A percentile compares a stretch with the other conserved stretches of the same genome.
Conservation (phyloP, 2,329 filamentous ascomycete genomes). For the Xylaria arbuscula region DNA sequence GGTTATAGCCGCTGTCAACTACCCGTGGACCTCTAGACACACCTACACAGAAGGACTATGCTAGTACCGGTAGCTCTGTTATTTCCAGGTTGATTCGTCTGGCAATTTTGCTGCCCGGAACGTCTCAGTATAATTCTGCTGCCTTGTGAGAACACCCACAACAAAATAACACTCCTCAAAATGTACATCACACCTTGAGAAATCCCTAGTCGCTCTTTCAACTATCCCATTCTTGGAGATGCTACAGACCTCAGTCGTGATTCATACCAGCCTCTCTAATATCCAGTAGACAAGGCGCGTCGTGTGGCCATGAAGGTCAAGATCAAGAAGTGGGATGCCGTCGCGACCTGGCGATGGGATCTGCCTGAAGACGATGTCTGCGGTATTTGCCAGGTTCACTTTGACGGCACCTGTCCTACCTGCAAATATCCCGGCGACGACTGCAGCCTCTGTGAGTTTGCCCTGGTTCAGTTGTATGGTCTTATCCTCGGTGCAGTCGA, state of each 20-base stretch:
- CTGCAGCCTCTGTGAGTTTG: constrained; percentile 81
- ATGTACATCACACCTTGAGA: neutral
- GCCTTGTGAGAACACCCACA: too few relatives aligned
- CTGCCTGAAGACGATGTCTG: constrained; percentile 97
- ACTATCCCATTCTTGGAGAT: neutral
- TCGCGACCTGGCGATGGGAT: constrained; percentile 98
- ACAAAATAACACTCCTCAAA: constrained; percentile 4
- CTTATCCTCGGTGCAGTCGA: constrained; percentile 3
- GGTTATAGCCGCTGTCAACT: neutral
- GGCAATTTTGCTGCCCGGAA: neutral
- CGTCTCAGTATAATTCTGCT: too few relatives aligned
- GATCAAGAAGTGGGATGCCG: constrained; percentile 91
- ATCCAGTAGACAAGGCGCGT: neutral
- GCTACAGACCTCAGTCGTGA: neutral
- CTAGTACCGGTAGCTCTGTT: neutral
- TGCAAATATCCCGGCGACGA: constrained; percentile 99
- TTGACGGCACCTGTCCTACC: constrained; percentile 96
- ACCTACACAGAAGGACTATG: neutral
- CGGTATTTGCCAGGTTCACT: constrained; percentile 97
- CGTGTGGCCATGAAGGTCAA: constrained; percentile 84
- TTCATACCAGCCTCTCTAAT: neutral
- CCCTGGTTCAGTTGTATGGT: constrained; percentile 1
- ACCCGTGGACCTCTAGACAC: neutral
- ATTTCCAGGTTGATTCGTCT: neutral
- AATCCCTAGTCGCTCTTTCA: neutral